Evolutionary conservation across 2,329 filamentous ascomycete genomes (phyloP), one percentile per base, ranked within the genome.

Genomic region (Fusarium equiseti): DNA sequence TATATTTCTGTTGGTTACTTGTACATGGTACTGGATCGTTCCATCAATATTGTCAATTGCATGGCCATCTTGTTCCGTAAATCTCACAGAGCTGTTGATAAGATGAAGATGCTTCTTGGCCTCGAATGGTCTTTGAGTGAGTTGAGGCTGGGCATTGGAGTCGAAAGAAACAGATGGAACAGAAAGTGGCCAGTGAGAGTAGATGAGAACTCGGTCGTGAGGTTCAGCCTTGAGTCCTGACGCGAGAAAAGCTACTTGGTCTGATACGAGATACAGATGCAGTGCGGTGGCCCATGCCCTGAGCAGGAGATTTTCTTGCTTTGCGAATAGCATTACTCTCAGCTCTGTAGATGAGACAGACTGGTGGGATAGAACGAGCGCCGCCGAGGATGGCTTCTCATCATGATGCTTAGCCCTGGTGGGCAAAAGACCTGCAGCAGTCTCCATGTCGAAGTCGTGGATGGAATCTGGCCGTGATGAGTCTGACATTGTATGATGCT

Each of bases 381-480:
- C 8, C 31, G 3, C 31, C 2, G 5, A 26, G 22, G 49, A 26
- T 51, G 31, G 22, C 22, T 51, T 51, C 49, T 38, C 49, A 16
- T 27, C 16, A 51, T 51, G 31, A 38, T 27, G 7, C 4, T 22
- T 35, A 20, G 0, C 18, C n/a, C 35, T 40, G n/a, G 26, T 29
- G 22, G 50, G 50, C 35, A 53, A 29, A 43, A 40, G 12, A 13
- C 50, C 50, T 40, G 50, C 13, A 40, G 50, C 50, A 27, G 13
- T 42, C 50, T 53, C 50, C 50, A 53, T 53, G 18, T 53, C 50
- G 50, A 53, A 53, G 35, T 53, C 50, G n/a, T 43, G 35, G 26
- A 53, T 53, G 24, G 35, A 53, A 16, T 40, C 50, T 43, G 50
- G 35, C 35, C 8, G 50, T 42, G 50, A 53, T 22, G 50, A 53